These are phyloP conservation scores for Yueomyces sp. DNA, from an alignment of 805 yeast genomes.

Conservation along the genomic window DNA sequence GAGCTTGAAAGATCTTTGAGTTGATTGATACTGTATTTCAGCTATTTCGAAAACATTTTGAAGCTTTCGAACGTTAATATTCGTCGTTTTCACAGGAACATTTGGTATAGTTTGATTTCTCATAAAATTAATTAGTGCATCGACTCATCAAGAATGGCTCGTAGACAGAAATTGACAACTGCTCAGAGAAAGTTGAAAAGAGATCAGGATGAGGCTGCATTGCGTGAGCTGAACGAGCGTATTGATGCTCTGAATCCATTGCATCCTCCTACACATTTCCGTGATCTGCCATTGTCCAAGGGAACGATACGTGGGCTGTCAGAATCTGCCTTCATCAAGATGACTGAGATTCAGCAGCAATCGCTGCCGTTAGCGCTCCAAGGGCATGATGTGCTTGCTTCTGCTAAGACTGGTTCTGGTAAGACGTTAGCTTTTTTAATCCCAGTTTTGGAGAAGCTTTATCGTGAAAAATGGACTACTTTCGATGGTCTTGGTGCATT, in stretches of 20 bases:
- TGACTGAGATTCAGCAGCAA: constrained; percentile 79
- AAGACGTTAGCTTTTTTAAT: constrained; percentile 78
- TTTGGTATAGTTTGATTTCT: no score
- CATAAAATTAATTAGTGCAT: no score
- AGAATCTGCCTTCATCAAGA: constrained; percentile 59
- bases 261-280: constrained; percentile 37
- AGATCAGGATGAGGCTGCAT: constrained; percentile 30
- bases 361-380: constrained; percentile 66
- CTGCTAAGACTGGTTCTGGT: constrained; percentile 80
- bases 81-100: no score
- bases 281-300: constrained; percentile 63
- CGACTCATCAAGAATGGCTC: constrained; percentile 21
- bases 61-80: no score
- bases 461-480: constrained; percentile 63
- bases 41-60: no score
- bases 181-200: constrained; percentile 28
- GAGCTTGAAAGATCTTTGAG: no score
- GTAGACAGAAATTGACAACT: constrained; percentile 21
- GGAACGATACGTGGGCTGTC: constrained; percentile 58
- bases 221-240: constrained; percentile 40
- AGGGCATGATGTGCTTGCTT: constrained; percentile 71
- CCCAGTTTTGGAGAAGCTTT: constrained; percentile 63
- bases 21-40: no score
- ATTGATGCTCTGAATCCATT: neutral
- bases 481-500: constrained; percentile 82